Percentiles rank a stretch among this genome's conserved stretches.
Conservation (phyloP, 768 basidiomycete species). For the Lentinula guzmanii region DNA sequence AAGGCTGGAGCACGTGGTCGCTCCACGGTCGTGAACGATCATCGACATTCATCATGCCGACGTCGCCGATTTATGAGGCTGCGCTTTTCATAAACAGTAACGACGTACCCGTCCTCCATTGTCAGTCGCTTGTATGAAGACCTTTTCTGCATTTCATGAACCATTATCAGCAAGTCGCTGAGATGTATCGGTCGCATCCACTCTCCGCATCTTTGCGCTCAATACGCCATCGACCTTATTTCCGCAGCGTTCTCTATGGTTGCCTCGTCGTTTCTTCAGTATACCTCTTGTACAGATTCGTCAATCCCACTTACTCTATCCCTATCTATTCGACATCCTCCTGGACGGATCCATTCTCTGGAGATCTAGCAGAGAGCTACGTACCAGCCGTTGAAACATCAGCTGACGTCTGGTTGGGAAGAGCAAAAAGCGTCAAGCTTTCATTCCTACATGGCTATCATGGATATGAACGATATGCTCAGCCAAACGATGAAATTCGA, state of each 20-base stretch:
- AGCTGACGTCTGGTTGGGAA: constrained; percentile 39
- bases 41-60: neutral
- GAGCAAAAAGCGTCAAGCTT: constrained; percentile 50
- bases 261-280: constrained; percentile 19
- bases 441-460: constrained; percentile 67
- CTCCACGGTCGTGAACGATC: neutral
- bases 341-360: constrained; percentile 1
- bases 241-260: constrained; percentile 25
- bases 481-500: constrained; percentile 56
- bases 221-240: constrained; percentile 19
- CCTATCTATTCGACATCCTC: constrained; percentile 7
- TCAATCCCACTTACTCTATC: constrained; percentile 1
- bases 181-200: constrained; percentile 6
- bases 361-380: constrained; percentile 5
- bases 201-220: neutral
- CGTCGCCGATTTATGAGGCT: neutral
- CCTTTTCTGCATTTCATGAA: neutral
- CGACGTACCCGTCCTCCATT: neutral
- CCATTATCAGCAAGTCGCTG: neutral
- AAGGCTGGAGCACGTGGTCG: neutral
- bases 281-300: constrained; percentile 20
- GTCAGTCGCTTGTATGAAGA: neutral
- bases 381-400: constrained; percentile 15
- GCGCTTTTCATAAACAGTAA: neutral
- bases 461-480: constrained; percentile 57